Conservation (phyloP, 768 basidiomycete genomes). For the Pisolithus albus region DNA sequence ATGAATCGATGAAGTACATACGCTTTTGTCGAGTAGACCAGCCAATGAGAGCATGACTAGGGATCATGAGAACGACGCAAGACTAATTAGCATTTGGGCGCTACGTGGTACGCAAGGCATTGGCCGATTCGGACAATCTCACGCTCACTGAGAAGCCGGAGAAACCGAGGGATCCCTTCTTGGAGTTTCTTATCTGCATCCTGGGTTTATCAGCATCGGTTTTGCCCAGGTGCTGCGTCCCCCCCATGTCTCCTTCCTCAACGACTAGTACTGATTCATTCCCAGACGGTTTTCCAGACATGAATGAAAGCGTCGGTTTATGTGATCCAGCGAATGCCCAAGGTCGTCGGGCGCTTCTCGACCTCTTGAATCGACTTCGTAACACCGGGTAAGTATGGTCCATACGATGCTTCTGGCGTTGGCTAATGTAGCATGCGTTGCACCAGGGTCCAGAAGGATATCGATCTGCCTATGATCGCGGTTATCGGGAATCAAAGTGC, state of each 20-base stretch:
- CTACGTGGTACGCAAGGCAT: too few species aligned
- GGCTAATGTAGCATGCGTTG: background rate
- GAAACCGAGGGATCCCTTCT: too few species aligned
- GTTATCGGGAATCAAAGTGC: conserved; percentile 50
- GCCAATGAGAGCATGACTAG: too few species aligned
- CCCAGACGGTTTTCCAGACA: background rate
- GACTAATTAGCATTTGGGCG: too few species aligned
- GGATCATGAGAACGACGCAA: too few species aligned
- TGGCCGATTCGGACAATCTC: too few species aligned
- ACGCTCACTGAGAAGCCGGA: too few species aligned
- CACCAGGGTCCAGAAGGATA: conserved; percentile 34
- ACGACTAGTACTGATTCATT: background rate
- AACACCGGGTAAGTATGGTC: background rate
- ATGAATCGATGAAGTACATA: too few species aligned
- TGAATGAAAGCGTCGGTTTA: background rate
- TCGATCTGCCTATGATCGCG: conserved; percentile 44
- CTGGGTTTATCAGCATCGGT: background rate
- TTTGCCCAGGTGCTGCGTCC: background rate
- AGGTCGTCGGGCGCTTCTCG: background rate
- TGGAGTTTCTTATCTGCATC: too few species aligned
- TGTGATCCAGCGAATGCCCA: background rate
- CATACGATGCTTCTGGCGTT: background rate
- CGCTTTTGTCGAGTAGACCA: too few species aligned
- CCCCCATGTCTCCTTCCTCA: background rate
- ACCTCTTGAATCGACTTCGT: background rate